Percentiles rank a stretch among this genome's conserved stretches.
These are phyloP conservation scores for Volvox carteri DNA, from an alignment of 163 green algal genomes.

Conservation along the genomic window DNA sequence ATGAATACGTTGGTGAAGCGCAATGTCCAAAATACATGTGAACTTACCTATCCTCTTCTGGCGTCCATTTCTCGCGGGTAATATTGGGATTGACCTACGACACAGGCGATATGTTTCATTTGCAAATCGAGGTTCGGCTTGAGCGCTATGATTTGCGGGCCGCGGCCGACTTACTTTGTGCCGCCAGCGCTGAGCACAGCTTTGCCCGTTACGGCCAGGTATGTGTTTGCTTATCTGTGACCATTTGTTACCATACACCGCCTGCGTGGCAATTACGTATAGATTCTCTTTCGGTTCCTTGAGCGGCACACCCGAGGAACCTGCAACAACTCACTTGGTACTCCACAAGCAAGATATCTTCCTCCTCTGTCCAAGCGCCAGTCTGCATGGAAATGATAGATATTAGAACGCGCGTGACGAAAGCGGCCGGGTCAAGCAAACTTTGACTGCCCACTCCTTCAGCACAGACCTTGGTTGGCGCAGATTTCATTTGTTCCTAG, in stretches of 20 bases:
- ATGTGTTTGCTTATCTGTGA: constrained; percentile 85
- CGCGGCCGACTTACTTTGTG: constrained; percentile 80
- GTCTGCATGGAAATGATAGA: background rate
- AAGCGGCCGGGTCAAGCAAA: background rate
- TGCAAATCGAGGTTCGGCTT: too few species aligned
- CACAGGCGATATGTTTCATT: too few species aligned
- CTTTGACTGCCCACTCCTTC: background rate
- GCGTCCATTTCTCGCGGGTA: constrained; percentile 86
- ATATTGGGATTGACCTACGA: constrained; percentile 87
- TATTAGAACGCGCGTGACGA: background rate
- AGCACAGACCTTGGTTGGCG: background rate
- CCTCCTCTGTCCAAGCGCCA: constrained; percentile 40
- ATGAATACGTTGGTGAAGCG: too few species aligned
- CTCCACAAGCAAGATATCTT: constrained; percentile 11
- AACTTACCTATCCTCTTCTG: constrained; percentile 78
- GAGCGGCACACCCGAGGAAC: background rate
- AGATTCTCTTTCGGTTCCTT: background rate
- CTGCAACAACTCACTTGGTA: constrained; percentile 1
- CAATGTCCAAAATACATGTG: too few species aligned
- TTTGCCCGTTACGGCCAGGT: constrained; percentile 87
- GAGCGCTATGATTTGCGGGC: too few species aligned
- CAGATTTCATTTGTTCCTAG: background rate
- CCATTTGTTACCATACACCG: constrained; percentile 87
- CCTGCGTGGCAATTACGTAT: constrained; percentile 59
- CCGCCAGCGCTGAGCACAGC: constrained; percentile 93